Evolutionary conservation across 139 green algal genomes (phyloP), one percentile per base, ranked within the genome.

Genomic region (Volvox africanus): DNA sequence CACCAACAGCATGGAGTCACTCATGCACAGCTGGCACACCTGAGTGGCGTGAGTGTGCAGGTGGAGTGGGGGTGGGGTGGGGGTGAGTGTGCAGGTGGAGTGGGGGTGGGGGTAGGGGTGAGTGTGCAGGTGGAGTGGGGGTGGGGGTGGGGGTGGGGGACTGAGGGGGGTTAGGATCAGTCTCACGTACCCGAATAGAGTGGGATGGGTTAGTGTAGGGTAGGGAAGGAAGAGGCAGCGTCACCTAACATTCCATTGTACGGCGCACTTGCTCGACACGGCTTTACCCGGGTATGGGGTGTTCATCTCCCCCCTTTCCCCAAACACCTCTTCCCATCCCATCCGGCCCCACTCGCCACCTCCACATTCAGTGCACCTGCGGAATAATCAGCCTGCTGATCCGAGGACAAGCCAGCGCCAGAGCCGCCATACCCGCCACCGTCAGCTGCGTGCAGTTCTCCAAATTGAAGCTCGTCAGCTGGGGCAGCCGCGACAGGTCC

Each of bases 361-460:
- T 17, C 88, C 14, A n/a, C n/a, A n/a, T n/a, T n/a, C n/a, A n/a
- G n/a, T n/a, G n/a, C 73, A 92, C 89, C 75, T 88, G 81, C 61
- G 89, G 89, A 30, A 92, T 80, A 24, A 82, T 35, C 61, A 93
- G 26, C 67, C 18, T 44, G 44, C 33, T 82, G 28, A 93, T 65
- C 0, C 65, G 28, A 0, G 90, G 83, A 62, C 83, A 91, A 0
- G 90, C 84, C 35, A 93, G 84, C 76, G 76, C 76, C 61, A 93
- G 75, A 30, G 90, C 90, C 37, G 90, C 83, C 82, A 90, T 24
- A 1, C 90, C 90, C 62, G 90, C 83, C 75, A 93, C 90, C 26
- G 61, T 68, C 22, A 93, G 90, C 84, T 91, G 83, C 22, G 83
- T 88, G 84, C 76, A 88, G 80, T 84, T 83, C 90, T 93, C 90